Evolutionary conservation across 495 filamentous ascomycete species (phyloP), one percentile per base, ranked within the genome.

Genomic region (Gamarada debralockiae): DNA sequence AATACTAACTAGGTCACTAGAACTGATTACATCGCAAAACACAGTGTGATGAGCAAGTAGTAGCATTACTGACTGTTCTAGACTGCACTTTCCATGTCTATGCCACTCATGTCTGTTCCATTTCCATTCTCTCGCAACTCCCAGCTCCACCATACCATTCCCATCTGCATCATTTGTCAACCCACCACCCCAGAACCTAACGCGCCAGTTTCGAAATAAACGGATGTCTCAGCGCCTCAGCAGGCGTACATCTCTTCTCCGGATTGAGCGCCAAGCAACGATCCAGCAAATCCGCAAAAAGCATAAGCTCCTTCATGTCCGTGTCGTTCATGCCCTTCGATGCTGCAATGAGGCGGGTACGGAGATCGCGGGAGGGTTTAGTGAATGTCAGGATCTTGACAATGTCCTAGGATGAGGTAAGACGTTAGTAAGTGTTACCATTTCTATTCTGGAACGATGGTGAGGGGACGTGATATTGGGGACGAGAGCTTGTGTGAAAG

Each of bases 191-290:
- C n/a, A n/a, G n/a, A n/a, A n/a, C n/a, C 49, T 50, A 52, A 12
- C 39, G 38, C 18, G 34, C 22, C 20, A 52, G 41, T 48, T 72
- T 70, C 27, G 60, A 64, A 55, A 90, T 77, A 65, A 97, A 97
- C 1, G 89, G 87, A 74, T 97, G 93, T 60, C 84, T 86, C 58
- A 97, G 69, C 25, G 93, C 93, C 56, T 97, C 91, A 2, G 79
- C 69, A 5, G 93, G 89, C 10, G 87, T 92, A 65, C 88, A 87
- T 43, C 93, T 79, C 70, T 91, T 93, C 69, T 96, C 95, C n/a
- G 91, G 87, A 64, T 97, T 96, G 25, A 96, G 78, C 55, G 82
- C 83, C 64, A 98, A 67, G 53, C 93, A 97, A 14, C 84, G 82
- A 56, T 95, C 90, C 33, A 98, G 69, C 46, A 98, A 69, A 63